Evolutionary conservation across 2,329 filamentous ascomycete species (phyloP).

Genomic region (Cryphonectria radicalis): DNA sequence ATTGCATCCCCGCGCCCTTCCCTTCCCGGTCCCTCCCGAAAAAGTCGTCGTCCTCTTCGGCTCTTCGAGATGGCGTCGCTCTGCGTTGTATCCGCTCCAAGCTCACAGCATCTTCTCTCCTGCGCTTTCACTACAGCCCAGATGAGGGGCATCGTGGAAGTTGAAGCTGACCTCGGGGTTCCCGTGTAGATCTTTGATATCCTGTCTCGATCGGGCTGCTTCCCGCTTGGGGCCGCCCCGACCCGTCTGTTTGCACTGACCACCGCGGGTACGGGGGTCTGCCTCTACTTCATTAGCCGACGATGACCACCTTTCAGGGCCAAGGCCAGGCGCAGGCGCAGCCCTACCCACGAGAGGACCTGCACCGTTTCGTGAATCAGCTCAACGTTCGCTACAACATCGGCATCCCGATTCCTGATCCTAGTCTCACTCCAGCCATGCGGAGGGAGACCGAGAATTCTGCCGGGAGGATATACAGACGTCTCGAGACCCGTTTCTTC

Average conservation of each 20-base stretch:
- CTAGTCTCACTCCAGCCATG: constrained; percentile 29
- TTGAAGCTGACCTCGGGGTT: not conserved
- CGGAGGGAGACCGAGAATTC: constrained; percentile 29
- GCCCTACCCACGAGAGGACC: constrained; percentile 16
- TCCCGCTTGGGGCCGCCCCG: not conserved
- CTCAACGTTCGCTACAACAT: constrained; percentile 38
- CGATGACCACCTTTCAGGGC: constrained; percentile 7
- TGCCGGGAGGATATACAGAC: constrained; percentile 22
- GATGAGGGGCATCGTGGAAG: not conserved
- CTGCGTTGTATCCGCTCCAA: not conserved
- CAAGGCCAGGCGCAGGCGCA: not conserved
- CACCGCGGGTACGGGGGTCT: not conserved
- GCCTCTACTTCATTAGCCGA: not conserved
- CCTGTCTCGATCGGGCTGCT: not conserved
- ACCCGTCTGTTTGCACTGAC: not conserved
- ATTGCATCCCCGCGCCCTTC: not conserved
- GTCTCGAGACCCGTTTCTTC: constrained; percentile 34
- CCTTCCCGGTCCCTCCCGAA: not conserved
- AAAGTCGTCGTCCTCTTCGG: not conserved
- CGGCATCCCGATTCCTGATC: constrained; percentile 33
- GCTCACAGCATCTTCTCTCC: not conserved
- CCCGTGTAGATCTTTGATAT: not conserved
- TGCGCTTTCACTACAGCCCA: not conserved
- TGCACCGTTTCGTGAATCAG: constrained; percentile 28
- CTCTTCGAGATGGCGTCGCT: not conserved